Evolutionary conservation across 2,329 filamentous ascomycete genomes (phyloP).

Genomic region (Xylariaceae sp.): DNA sequence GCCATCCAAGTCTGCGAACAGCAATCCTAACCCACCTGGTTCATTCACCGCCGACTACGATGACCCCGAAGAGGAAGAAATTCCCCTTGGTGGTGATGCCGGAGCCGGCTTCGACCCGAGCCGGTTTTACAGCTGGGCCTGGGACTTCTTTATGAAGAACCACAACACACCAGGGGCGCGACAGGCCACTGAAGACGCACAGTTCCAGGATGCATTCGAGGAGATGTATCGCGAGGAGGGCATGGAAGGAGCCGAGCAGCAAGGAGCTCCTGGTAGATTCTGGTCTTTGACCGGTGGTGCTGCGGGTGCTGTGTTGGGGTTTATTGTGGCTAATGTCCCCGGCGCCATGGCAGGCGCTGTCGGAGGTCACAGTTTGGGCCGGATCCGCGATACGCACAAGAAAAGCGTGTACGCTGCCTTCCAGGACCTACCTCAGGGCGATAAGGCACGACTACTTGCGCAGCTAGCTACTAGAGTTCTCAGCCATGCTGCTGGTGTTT

Average conservation of each 20-base stretch:
- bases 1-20: conserved; percentile 41
- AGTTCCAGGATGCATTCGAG: conserved; percentile 86
- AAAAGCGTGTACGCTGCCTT: conserved; percentile 96
- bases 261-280: conserved; percentile 65
- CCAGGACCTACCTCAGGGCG: conserved; percentile 76
- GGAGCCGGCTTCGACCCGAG: conserved; percentile 30
- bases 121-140: conserved; percentile 70
- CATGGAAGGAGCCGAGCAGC: conserved; percentile 66
- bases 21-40: conserved; percentile 35
- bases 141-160: conserved; percentile 53
- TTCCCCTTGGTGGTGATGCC: conserved; percentile 42
- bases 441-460: conserved; percentile 75
- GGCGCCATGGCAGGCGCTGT: conserved; percentile 87
- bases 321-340: conserved; percentile 90
- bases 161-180: conserved; percentile 38
- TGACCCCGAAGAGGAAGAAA: conserved; percentile 37
- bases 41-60: conserved; percentile 43
- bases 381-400: conserved; percentile 81
- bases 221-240: conserved; percentile 86
- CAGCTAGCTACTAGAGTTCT: conserved; percentile 86
- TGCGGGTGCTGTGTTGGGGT: conserved; percentile 85
- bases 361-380: conserved; percentile 87
- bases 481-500: conserved; percentile 66
- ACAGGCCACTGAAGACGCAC: conserved; percentile 63
- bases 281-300: conserved; percentile 83